Conservation (phyloP, 177 flowering plant species). For the Vitis hybrid region DNA sequence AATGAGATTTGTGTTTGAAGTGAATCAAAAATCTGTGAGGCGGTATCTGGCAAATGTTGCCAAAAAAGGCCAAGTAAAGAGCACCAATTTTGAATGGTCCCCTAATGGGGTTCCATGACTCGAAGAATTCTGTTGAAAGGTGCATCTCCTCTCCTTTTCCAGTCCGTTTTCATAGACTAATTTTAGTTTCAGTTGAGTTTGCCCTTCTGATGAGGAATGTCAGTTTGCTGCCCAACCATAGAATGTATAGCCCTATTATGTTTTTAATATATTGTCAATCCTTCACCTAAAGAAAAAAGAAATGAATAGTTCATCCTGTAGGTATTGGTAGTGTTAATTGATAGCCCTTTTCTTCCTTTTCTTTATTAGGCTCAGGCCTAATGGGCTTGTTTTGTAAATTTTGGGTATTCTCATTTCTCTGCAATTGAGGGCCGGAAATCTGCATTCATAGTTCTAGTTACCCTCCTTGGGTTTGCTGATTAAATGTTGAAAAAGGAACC, state of each 20-base stretch:
- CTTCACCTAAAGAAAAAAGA: too few species aligned
- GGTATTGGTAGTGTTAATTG: too few species aligned
- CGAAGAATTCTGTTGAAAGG: not conserved
- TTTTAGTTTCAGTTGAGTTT: not conserved
- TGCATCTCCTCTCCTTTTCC: not conserved
- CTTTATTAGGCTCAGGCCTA: too few species aligned
- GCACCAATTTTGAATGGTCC: constrained; percentile 27
- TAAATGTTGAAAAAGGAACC: too few species aligned
- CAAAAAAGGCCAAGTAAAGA: constrained; percentile 18
- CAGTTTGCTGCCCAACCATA: not conserved
- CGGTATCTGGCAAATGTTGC: constrained; percentile 26
- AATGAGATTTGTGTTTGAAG: constrained; percentile 65
- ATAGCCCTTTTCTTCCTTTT: too few species aligned
- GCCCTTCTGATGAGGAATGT: not conserved
- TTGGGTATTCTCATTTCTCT: too few species aligned
- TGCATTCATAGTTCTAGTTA: too few species aligned
- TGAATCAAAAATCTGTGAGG: constrained; percentile 35
- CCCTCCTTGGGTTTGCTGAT: too few species aligned
- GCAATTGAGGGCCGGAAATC: too few species aligned
- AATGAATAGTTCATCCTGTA: too few species aligned
- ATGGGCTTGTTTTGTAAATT: too few species aligned
- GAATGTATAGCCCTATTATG: not conserved
- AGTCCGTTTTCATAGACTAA: not conserved
- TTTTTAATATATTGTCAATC: not conserved
- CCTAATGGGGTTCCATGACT: constrained; percentile 13